Base-by-base conservation (phyloP, 345 rosid genomes). In the Moricandia arvensis region DNA sequence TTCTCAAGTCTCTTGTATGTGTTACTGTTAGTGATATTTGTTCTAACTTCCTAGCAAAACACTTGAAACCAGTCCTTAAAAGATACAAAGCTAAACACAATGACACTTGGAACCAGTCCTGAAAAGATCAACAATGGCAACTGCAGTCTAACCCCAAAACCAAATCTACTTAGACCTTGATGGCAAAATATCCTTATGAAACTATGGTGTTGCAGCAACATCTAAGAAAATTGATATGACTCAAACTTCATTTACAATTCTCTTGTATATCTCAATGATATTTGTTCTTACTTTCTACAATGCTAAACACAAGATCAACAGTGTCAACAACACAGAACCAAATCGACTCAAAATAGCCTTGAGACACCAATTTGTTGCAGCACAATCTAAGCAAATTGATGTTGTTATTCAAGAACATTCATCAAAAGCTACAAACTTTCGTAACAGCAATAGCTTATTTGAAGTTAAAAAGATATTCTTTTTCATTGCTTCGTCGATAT, bases 1-100 rank as follows among this genome's bases (percentile, higher is more conserved):
- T 45, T 43, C 11, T 45, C 5, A 1, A n/a, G 12, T 45, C 29
- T 69, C 65, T 31, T 69, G 60, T 74, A 64, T 69, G 72, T 35
- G 75, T n/a, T n/a, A n/a, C n/a, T n/a, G n/a, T 74, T 79, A 79
- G 71, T 69, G 59, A n/a, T 64, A 35, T 35, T 63, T 61, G 49
- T 74, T 63, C 73, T 51, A 61, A 71, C 65, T 34, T 59, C 38
- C 31, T 68, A 37, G 54, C 73, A 16, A 59, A 55, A 58, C 55
- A 38, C 11, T 26, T 18, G 21, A 24, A 58, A 71, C 68, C 45
- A 38, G 1, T 45, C 17, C 53, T 0, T 5, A 45, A 0, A n/a
- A 45, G 2, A 45, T 45, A 45, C 51, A 45, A 45, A 45, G 51
- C 49, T 38, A 43, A 12, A 43, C 49, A 43, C 49, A 43, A 43